Conservation (phyloP, 306 rosid species). For the Inga oerstediana region DNA sequence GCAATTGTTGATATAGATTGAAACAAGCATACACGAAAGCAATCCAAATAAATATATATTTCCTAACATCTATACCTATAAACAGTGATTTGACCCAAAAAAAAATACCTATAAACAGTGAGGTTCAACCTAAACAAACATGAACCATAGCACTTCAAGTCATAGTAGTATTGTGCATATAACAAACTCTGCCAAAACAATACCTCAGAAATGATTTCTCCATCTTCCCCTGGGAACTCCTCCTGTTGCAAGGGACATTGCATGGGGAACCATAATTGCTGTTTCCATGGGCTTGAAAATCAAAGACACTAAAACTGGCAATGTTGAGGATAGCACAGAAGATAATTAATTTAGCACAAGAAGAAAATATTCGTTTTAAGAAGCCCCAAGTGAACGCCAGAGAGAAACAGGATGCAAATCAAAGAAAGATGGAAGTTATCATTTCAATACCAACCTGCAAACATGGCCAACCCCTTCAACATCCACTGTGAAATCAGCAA, state of each 20-base stretch:
- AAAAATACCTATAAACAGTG: not conserved
- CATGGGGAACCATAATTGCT: constrained; percentile 72
- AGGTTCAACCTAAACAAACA: constrained; percentile 11
- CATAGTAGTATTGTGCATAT: not conserved
- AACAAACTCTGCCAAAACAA: constrained; percentile 16
- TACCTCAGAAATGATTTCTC: constrained; percentile 98
- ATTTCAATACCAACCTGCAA: constrained; percentile 70
- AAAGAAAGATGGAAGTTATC: not conserved
- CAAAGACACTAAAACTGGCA: constrained; percentile 71
- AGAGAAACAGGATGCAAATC: constrained; percentile 10
- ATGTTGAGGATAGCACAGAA: constrained; percentile 14
- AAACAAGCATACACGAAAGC: not conserved
- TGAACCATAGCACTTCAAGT: not conserved
- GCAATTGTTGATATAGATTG: not conserved
- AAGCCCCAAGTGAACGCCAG: constrained; percentile 9
- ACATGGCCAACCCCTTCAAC: constrained; percentile 98
- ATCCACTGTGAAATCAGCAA: constrained; percentile 75
- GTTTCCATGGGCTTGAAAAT: constrained; percentile 87
- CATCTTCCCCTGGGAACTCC: constrained; percentile 98
- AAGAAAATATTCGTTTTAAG: not conserved
- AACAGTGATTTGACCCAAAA: not conserved
- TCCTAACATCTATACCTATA: not conserved
- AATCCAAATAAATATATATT: not conserved
- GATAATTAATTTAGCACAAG: not conserved
- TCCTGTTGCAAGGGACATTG: constrained; percentile 52